Evolutionary conservation across 805 yeast species (phyloP).

Genomic region (Yamadazyma philogaea): DNA sequence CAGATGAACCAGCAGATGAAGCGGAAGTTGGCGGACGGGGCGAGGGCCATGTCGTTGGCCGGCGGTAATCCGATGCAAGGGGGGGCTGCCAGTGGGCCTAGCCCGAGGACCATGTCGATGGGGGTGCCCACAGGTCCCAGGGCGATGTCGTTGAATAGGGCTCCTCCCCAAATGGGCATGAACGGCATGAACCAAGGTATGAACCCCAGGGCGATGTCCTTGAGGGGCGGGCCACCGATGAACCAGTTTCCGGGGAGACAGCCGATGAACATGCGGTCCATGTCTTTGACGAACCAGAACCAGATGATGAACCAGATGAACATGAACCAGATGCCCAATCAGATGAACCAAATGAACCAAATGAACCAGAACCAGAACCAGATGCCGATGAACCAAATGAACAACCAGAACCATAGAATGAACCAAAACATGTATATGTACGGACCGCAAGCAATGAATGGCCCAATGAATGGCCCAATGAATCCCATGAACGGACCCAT

Average conservation of each 20-base stretch:
- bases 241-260: too few relatives aligned
- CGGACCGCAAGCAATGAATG: too few relatives aligned
- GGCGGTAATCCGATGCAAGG: constrained; percentile 36
- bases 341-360: constrained; percentile 5
- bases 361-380: background rate
- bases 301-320: constrained; percentile 5
- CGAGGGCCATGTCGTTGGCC: constrained; percentile 43
- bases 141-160: constrained; percentile 26
- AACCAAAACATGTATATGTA: background rate
- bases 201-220: constrained; percentile 2
- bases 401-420: background rate
- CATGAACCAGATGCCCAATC: constrained; percentile 8
- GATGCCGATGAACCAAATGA: constrained; percentile 3
- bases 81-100: constrained; percentile 7
- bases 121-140: constrained; percentile 24
- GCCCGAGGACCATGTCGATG: constrained; percentile 19
- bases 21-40: constrained; percentile 45
- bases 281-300: constrained; percentile 6
- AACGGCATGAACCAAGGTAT: constrained; percentile 4
- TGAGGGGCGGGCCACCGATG: too few relatives aligned
- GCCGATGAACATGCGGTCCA: constrained; percentile 3
- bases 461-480: too few relatives aligned
- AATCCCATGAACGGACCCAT: constrained; percentile 4
- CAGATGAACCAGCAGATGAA: constrained; percentile 68
- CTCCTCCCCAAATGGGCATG: background rate